phyloP scores from a whole-genome alignment of 108 stramenopile species.

The Nitzschia inconspicua region DNA sequence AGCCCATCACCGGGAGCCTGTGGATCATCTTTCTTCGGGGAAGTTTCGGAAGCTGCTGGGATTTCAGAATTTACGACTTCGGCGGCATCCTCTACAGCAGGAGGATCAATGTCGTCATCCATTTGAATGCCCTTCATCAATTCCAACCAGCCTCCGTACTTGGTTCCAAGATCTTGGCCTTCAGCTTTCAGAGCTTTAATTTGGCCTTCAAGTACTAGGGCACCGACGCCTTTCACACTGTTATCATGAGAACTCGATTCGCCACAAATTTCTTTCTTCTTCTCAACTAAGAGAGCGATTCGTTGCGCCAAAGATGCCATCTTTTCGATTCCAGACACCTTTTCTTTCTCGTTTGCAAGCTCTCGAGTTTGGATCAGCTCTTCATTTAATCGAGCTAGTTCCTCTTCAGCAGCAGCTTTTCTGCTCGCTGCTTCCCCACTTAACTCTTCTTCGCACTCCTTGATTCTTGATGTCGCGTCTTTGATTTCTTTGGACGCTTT shows the following conservation, averaged over 20 bases:
- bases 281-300: constrained; percentile 40
- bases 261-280: constrained; percentile 40
- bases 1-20: constrained; percentile 5
- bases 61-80: neutral
- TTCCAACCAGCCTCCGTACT: constrained; percentile 65
- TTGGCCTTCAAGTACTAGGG: constrained; percentile 66
- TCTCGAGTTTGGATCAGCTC: constrained; percentile 52
- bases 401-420: constrained; percentile 43
- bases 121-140: constrained; percentile 30
- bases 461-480: constrained; percentile 59
- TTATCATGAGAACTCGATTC: constrained; percentile 30
- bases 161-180: constrained; percentile 50
- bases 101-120: constrained; percentile 20
- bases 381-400: constrained; percentile 31
- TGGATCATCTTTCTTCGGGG: constrained; percentile 6
- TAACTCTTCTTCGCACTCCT: constrained; percentile 59
- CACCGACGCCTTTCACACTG: constrained; percentile 65
- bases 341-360: constrained; percentile 56
- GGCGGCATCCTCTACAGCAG: constrained; percentile 9
- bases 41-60: neutral
- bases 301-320: constrained; percentile 56
- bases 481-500: constrained; percentile 87
- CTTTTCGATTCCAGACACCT: constrained; percentile 40
- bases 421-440: constrained; percentile 51
- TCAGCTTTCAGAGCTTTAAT: constrained; percentile 58